Evolutionary conservation across 257 asterid genomes (phyloP).

Genomic region (Phtheirospermum japonicum): DNA sequence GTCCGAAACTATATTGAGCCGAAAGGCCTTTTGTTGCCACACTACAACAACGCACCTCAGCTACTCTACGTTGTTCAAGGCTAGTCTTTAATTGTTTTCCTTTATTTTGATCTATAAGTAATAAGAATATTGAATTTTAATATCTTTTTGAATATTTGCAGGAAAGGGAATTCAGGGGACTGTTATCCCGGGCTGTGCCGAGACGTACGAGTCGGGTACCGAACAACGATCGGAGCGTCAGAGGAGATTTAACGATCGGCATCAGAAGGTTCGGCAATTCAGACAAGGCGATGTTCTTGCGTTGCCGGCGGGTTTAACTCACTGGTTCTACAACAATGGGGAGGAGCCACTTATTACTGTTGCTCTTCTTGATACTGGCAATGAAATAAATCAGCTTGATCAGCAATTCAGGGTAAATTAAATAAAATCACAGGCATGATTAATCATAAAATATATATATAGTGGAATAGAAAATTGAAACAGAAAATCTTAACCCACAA

Average conservation of each 20-base stretch:
- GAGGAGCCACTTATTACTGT: constrained; percentile 39
- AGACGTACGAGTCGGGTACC: constrained; percentile 44
- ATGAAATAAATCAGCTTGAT: constrained; percentile 56
- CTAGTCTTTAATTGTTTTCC: not conserved
- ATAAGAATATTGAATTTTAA: not conserved
- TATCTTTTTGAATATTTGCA: constrained; percentile 25
- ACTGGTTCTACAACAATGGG: constrained; percentile 60
- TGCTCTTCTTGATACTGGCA: constrained; percentile 53
- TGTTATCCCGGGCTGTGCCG: constrained; percentile 63
- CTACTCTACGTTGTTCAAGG: constrained; percentile 52
- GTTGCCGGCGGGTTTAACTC: constrained; percentile 47
- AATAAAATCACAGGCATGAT: not conserved
- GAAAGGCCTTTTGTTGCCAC: constrained; percentile 54
- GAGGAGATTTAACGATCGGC: constrained; percentile 32
- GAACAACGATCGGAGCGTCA: not conserved
- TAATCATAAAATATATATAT: not conserved
- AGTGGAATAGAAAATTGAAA: no score
- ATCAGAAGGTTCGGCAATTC: constrained; percentile 49
- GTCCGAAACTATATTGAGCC: constrained; percentile 39
- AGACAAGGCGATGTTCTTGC: constrained; percentile 51
- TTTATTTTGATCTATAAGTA: not conserved
- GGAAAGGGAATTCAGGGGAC: constrained; percentile 51
- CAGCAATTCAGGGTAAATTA: constrained; percentile 44
- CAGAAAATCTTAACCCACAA: not conserved
- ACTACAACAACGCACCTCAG: constrained; percentile 54